Evolutionary conservation across 345 rosid genomes (phyloP), one percentile per base, ranked within the genome.

Genomic region (Brassica carinata): DNA sequence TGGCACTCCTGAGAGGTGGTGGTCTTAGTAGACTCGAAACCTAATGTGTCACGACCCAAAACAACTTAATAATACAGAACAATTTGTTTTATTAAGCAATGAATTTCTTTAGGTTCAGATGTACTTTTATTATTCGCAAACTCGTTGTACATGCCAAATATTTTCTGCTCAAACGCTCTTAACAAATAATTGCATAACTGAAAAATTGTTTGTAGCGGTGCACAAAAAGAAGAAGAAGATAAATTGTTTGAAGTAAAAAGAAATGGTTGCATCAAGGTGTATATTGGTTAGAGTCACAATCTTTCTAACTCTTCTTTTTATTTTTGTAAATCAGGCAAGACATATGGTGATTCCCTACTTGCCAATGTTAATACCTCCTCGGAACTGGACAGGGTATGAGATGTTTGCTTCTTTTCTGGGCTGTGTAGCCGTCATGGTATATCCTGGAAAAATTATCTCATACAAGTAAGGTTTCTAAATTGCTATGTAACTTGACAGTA

Each of bases 381-480:
- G 23, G 61, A 55, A 55, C 61, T 55, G 61, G 61, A 55, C 61
- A 55, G 61, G 61, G 61, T 55, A 55, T 55, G 61, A 55, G 61
- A 55, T 55, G 61, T 7, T 55, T 55, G 61, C 61, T 55, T 9
- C 61, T 55, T 55, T 55, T 55, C 9, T 55, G 26, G 10, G 61
- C 26, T 55, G 26, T 55, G 61, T 55, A 15, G 26, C 26, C 61
- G 26, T 55, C 61, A 55, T 17, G 61, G 61, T 55, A 55, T 55
- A 55, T 55, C 61, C 61, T 55, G 61, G 61, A 55, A 55, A 55
- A 15, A 23, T 55, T 15, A 15, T 6, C 23, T 55, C 23, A 15
- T 55, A 55, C 61, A 15, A 55, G 19, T 55, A 15, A 10, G 23
- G 9, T 55, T 55, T 7, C 61, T 55, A 55, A 55, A 55, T 55